Percentiles rank a stretch among this genome's conserved stretches.
Evolutionary conservation across 1,284 basidiomycete species (phyloP).

Genomic region (Austroboletus olivaceoglutinosus): DNA sequence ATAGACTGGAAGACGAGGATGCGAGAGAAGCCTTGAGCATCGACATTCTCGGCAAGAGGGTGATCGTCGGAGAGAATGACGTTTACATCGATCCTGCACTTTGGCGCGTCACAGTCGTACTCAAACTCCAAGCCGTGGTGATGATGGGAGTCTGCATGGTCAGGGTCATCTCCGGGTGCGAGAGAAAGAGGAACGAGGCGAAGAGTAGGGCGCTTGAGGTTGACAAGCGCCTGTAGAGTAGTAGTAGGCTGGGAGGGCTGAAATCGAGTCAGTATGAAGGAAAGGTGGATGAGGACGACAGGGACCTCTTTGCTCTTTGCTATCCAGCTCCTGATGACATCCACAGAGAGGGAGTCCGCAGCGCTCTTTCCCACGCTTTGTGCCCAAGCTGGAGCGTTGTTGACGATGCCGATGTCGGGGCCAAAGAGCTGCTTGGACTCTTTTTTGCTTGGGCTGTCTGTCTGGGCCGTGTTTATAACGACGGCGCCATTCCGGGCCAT

Average conservation of each 20-base stretch:
- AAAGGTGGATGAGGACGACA: not conserved
- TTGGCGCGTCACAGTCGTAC: constrained; percentile 84
- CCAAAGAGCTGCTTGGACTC: constrained; percentile 60
- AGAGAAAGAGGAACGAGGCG: constrained; percentile 64
- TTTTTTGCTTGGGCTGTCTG: constrained; percentile 22
- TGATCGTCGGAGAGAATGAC: constrained; percentile 65
- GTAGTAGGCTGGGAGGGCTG: constrained; percentile 81
- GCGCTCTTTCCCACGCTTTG: constrained; percentile 32
- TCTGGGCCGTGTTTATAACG: constrained; percentile 39
- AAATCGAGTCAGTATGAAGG: constrained; percentile 1
- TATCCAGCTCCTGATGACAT: constrained; percentile 74
- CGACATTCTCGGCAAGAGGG: constrained; percentile 42
- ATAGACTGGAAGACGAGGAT: constrained; percentile 70
- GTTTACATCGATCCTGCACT: constrained; percentile 73
- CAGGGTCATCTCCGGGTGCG: constrained; percentile 43
- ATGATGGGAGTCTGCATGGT: constrained; percentile 46
- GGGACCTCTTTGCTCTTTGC: constrained; percentile 81
- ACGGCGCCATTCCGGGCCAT: constrained; percentile 42
- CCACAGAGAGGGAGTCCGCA: constrained; percentile 29
- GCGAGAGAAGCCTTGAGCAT: constrained; percentile 46
- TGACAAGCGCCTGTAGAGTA: constrained; percentile 87
- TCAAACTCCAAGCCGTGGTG: constrained; percentile 82
- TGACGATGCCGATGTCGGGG: constrained; percentile 60
- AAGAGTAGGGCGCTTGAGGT: constrained; percentile 82
- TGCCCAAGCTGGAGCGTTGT: constrained; percentile 45